Evolutionary conservation across 2,329 filamentous ascomycete species (phyloP), one percentile per base, ranked within the genome.

Genomic region (Colletotrichum agaves): DNA sequence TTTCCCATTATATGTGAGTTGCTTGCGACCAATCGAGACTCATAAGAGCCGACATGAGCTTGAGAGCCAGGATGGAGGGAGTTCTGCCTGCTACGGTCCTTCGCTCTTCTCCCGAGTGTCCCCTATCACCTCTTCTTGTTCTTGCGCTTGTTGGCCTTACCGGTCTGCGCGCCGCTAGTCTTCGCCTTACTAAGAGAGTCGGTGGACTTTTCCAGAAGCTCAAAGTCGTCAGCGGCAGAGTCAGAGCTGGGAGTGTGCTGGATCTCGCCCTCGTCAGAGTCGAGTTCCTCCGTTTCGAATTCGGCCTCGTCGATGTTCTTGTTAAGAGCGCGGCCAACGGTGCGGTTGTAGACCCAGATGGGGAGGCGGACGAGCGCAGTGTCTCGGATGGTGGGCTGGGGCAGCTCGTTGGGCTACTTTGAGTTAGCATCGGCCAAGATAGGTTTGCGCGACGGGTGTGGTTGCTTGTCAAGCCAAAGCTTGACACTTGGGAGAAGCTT

Each of bases 301-400:
- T 79, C 76, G 8, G 81, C 78, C 2, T 74, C 74, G 15, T 77
- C 73, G 10, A 78, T 73, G 13, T 74, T 69, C 67, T 80, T 80
- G 35, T 70, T 66, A 13, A 89, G 71, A 61, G 87, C 75, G 46
- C 85, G 85, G 61, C 87, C 86, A 46, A 86, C 70, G 5, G 85
- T 86, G 66, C 83, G 81, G 60, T 79, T 84, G 81, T 91, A 96
- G 63, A 88, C 76, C 87, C 90, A 97, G 61, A 90, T 76, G 1
- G 96, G 96, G 5, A 97, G 82, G 60, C 91, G 91, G 78, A 92
- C 88, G 49, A 98, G 85, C 68, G 94, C 90, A 0, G 96, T 99
- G 76, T 98, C 92, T 70, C 81, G 87, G 78, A 98, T 81, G 3
- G 90, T 92, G 1, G 96, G 96, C 71, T 85, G 83, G 49, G 87